These are phyloP conservation scores for Rhexocercosporidium sp. DNA, from an alignment of 2,329 filamentous ascomycete species.

Conservation along the genomic window DNA sequence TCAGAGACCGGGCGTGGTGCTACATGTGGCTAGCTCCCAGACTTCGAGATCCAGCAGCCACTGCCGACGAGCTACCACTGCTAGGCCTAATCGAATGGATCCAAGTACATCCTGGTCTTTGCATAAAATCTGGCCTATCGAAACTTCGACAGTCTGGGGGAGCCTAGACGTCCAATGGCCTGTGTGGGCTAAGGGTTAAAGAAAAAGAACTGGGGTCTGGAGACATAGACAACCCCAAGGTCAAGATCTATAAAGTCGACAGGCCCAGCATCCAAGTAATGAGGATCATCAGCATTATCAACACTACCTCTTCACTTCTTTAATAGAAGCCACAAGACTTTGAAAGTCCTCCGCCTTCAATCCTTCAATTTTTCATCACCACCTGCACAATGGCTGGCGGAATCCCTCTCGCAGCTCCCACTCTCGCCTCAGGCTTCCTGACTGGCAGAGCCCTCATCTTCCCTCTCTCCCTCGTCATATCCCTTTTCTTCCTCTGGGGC, in stretches of 20 bases:
- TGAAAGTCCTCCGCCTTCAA: conserved; percentile 12
- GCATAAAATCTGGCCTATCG: neutral
- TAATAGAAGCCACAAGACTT: conserved; percentile 12
- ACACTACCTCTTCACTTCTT: conserved; percentile 15
- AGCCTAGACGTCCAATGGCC: neutral
- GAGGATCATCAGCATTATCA: conserved; percentile 25
- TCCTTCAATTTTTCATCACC: conserved; percentile 5
- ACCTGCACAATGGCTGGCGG: conserved; percentile 48
- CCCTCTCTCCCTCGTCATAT: conserved; percentile 66
- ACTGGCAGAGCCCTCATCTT: conserved; percentile 50
- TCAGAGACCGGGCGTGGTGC: conserved; percentile 1
- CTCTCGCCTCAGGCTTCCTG: conserved; percentile 47
- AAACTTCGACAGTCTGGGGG: conserved; percentile 1
- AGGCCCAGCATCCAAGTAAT: conserved; percentile 16
- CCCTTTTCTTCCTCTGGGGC: conserved; percentile 87
- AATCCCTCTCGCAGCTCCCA: conserved; percentile 45
- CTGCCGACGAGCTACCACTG: neutral
- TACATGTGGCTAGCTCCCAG: neutral
- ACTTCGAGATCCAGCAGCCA: neutral
- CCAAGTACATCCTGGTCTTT: neutral
- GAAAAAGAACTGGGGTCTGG: conserved; percentile 20
- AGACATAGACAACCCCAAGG: neutral
- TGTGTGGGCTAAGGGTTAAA: neutral
- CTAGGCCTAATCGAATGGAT: neutral
- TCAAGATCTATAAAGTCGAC: conserved; percentile 24